A percentile compares a stretch with the other conserved stretches of the same genome.
phyloP scores from a whole-genome alignment of 2,329 filamentous ascomycete genomes.

The Parastagonospora avenae region DNA sequence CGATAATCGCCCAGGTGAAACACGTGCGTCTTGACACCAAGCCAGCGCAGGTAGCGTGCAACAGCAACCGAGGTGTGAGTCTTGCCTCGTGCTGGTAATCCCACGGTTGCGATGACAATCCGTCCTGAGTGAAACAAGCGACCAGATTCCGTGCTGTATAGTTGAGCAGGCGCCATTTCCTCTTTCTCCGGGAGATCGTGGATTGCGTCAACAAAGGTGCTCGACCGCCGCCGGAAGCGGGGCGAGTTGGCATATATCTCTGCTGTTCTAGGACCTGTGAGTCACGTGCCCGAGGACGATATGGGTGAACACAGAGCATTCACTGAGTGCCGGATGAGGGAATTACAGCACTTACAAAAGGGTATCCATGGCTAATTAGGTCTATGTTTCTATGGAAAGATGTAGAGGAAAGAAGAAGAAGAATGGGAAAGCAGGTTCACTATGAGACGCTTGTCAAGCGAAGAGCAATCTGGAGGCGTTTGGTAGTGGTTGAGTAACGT shows the following conservation, averaged over 20 bases:
- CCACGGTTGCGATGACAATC: conserved; percentile 97
- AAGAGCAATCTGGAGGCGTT: conserved; percentile 12
- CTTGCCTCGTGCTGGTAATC: conserved; percentile 91
- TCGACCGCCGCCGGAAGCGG: conserved; percentile 88
- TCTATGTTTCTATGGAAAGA: conserved; percentile 6
- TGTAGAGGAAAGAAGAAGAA: conserved; percentile 5
- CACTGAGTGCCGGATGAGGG: conserved; percentile 21
- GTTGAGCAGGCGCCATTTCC: conserved; percentile 89
- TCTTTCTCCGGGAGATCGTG: conserved; percentile 86
- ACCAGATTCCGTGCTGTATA: conserved; percentile 98
- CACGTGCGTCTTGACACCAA: conserved; percentile 96
- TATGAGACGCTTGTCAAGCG: conserved; percentile 2
- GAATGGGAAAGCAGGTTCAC: conserved; percentile 8
- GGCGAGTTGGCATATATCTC: conserved; percentile 91
- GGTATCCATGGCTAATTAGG: conserved; percentile 59
- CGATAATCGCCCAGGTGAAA: conserved; percentile 98
- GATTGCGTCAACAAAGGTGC: conserved; percentile 95
- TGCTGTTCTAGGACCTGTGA: conserved; percentile 68
- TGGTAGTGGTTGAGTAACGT: conserved; percentile 20
- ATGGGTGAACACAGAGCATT: conserved; percentile 5
- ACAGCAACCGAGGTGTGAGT: conserved; percentile 98
- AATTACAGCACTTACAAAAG: conserved; percentile 59
- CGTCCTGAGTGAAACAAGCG: conserved; percentile 95
- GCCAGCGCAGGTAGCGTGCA: conserved; percentile 92
- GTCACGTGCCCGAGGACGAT: conserved; percentile 6